These are phyloP conservation scores for Candida methanosorbosa DNA, from an alignment of 805 yeast genomes.

Conservation along the genomic window DNA sequence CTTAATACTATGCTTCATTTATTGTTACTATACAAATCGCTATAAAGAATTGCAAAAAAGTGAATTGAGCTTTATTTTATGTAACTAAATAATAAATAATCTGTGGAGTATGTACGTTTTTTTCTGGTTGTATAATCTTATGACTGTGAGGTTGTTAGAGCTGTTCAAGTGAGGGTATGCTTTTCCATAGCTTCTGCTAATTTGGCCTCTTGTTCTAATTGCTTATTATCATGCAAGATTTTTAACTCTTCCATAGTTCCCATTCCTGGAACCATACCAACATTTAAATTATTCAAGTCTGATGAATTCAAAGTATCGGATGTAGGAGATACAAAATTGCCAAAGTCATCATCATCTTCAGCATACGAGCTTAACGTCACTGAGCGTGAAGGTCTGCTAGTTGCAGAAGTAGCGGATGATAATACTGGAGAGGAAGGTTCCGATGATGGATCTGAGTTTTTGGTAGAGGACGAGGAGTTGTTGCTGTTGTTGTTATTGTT, in stretches of 20 bases:
- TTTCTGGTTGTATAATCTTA: no score
- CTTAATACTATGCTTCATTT: no score
- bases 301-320: slow-evolving; percentile 8
- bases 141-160: no score
- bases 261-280: slow-evolving; percentile 5
- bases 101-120: no score
- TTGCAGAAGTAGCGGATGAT: background rate
- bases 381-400: slow-evolving; percentile 11
- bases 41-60: no score
- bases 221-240: slow-evolving; percentile 13
- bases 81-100: no score
- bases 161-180: background rate
- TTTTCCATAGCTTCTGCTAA: slow-evolving; percentile 6
- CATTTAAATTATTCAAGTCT: background rate
- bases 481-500: background rate
- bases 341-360: slow-evolving; percentile 27
- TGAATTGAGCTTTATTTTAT: no score
- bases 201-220: slow-evolving; percentile 8
- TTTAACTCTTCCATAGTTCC: slow-evolving; percentile 12
- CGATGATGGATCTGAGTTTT: background rate
- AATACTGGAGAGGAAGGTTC: background rate
- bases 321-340: slow-evolving; percentile 21
- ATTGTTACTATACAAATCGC: no score
- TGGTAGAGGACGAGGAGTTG: background rate
- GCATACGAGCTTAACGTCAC: slow-evolving; percentile 13